phyloP scores from a whole-genome alignment of 441 rosid genomes.

The Pelargonium fulgidum region DNA sequence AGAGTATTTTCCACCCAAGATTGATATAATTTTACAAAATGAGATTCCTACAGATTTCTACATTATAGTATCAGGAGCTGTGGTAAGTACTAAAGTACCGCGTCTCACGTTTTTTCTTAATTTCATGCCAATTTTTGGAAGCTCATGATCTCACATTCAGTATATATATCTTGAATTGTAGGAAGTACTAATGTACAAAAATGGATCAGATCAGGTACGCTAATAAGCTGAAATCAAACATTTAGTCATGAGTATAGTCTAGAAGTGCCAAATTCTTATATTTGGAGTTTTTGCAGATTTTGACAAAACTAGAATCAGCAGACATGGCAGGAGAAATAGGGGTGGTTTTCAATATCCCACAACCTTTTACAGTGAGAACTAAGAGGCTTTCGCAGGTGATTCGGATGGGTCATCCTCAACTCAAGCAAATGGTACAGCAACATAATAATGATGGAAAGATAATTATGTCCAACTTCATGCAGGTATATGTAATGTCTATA shows the following conservation, averaged over 20 bases:
- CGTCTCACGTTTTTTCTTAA: constrained; percentile 5
- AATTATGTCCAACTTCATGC: constrained; percentile 41
- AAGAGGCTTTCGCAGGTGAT: constrained; percentile 75
- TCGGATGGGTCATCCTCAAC: constrained; percentile 16
- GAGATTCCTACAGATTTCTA: constrained; percentile 91
- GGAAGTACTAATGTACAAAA: constrained; percentile 66
- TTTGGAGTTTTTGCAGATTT: constrained; percentile 39
- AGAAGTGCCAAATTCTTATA: no score
- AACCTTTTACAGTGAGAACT: constrained; percentile 81
- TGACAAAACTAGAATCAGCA: constrained; percentile 59
- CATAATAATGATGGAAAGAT: constrained; percentile 45
- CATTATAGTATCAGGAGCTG: constrained; percentile 78
- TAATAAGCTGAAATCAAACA: no score
- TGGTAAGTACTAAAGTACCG: constrained; percentile 36
- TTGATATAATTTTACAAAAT: constrained; percentile 79
- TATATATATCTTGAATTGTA: constrained; percentile 29
- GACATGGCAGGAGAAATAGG: constrained; percentile 89
- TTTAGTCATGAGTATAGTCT: no score
- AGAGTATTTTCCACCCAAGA: constrained; percentile 21
- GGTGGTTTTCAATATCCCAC: constrained; percentile 80
- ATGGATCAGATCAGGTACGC: constrained; percentile 75
- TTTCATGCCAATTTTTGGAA: constrained; percentile 1
- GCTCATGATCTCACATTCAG: constrained; percentile 14
- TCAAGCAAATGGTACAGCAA: constrained; percentile 59
- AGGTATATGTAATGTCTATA: constrained; percentile 26